Percentiles rank a stretch among this genome's conserved stretches.
These are phyloP conservation scores for Xylariaceae sp. DNA, from an alignment of 2,329 filamentous ascomycete species.

Conservation along the genomic window DNA sequence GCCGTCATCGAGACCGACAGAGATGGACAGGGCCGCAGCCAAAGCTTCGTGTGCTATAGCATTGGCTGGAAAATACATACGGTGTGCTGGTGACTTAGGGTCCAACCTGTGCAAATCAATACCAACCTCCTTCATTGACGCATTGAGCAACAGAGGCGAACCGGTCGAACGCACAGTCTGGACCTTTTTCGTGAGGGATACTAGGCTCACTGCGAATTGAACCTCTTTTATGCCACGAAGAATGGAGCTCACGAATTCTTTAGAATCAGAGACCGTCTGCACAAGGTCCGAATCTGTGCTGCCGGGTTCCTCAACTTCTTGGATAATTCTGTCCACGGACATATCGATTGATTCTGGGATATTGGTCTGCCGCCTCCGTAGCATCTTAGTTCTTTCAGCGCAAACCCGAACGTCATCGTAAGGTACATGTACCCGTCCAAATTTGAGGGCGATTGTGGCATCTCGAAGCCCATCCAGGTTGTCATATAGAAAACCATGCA, in stretches of 20 bases:
- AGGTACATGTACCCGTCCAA: constrained; percentile 84
- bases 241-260: constrained; percentile 85
- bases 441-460: constrained; percentile 81
- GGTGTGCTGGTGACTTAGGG: constrained; percentile 85
- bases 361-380: constrained; percentile 34
- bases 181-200: constrained; percentile 78
- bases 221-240: constrained; percentile 92
- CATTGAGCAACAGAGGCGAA: constrained; percentile 71
- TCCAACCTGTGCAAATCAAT: constrained; percentile 89
- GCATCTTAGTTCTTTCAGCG: constrained; percentile 49
- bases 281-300: constrained; percentile 63
- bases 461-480: constrained; percentile 83
- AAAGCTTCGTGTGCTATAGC: constrained; percentile 94
- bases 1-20: constrained; percentile 87
- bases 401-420: constrained; percentile 76
- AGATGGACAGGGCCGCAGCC: constrained; percentile 85
- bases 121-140: constrained; percentile 94
- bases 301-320: constrained; percentile 66
- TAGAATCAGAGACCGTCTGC: constrained; percentile 82
- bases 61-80: constrained; percentile 94
- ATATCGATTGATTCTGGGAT: constrained; percentile 50
- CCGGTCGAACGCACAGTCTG: constrained; percentile 60
- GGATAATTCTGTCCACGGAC: constrained; percentile 65
- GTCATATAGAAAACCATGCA: constrained; percentile 85
- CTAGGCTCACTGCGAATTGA: constrained; percentile 87